Percentiles rank a stretch among this genome's conserved stretches.
Conservation (phyloP, 257 asterid genomes). For the Craterostigma plantagineum region DNA sequence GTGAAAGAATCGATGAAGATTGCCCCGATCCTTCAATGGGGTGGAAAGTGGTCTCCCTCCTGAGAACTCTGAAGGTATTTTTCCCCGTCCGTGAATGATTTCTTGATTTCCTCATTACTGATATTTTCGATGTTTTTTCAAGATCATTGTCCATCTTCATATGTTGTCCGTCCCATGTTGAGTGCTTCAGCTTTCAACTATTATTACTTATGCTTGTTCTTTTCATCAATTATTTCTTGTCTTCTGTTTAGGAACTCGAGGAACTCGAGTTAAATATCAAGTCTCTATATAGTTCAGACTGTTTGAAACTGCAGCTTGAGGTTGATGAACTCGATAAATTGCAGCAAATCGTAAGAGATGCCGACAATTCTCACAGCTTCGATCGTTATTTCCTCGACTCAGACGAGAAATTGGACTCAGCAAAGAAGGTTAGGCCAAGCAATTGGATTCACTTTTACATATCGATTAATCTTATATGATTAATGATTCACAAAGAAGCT, state of each 20-base stretch:
- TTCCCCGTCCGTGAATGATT: too few species aligned
- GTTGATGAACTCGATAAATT: constrained; percentile 37
- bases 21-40: constrained; percentile 11
- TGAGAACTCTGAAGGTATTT: constrained; percentile 14
- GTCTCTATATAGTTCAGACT: constrained; percentile 17
- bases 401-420: constrained; percentile 23
- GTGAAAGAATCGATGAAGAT: constrained; percentile 12
- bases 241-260: constrained; percentile 35
- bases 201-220: too few species aligned
- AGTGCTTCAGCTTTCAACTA: too few species aligned
- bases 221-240: not conserved
- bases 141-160: too few species aligned
- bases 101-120: too few species aligned
- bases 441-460: constrained; percentile 2
- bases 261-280: constrained; percentile 26
- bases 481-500: too few species aligned
- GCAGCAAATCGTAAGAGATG: constrained; percentile 13
- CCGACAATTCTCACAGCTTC: constrained; percentile 13
- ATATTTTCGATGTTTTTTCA: too few species aligned
- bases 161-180: too few species aligned
- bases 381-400: constrained; percentile 19
- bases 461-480: too few species aligned
- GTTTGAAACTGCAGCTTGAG: constrained; percentile 32
- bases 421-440: constrained; percentile 41
- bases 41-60: constrained; percentile 18